Conservation (phyloP, 1,284 basidiomycete genomes). For the Ustilago shanxiensis region DNA sequence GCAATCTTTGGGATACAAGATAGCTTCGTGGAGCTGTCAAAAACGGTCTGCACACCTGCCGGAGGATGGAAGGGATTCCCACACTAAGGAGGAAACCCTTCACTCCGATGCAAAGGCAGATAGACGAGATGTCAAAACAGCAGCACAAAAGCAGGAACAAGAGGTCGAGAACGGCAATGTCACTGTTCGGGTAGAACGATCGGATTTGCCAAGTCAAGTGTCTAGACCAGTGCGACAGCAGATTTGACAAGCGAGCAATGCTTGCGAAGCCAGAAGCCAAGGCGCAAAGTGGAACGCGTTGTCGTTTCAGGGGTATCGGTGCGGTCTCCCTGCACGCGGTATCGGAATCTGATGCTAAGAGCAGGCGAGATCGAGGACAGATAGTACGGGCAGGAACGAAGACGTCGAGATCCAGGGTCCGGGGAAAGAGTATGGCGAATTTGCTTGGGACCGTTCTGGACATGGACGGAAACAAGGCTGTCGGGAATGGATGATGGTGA, state of each 20-base stretch:
- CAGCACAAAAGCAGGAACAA: neutral
- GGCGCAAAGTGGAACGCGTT: neutral
- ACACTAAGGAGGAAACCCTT: neutral
- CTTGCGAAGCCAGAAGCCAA: neutral
- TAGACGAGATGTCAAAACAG: neutral
- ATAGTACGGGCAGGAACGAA: neutral
- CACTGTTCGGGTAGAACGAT: neutral
- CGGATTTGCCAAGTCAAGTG: neutral
- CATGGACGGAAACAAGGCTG: slow-evolving; percentile 3
- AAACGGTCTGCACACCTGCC: neutral
- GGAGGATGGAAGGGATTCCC: too few relatives aligned
- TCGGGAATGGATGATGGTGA: neutral
- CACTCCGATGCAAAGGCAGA: neutral
- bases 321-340: neutral
- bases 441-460: neutral
- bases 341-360: neutral
- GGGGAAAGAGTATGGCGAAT: neutral
- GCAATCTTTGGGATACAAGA: neutral
- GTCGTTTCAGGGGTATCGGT: neutral
- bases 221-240: too few relatives aligned
- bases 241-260: neutral
- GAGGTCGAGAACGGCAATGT: neutral
- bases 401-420: neutral
- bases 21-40: neutral
- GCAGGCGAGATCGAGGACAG: neutral